A percentile compares a stretch with the other conserved stretches of the same genome.
Conservation (phyloP, 257 asterid species). For the Anisodus acutangulus region DNA sequence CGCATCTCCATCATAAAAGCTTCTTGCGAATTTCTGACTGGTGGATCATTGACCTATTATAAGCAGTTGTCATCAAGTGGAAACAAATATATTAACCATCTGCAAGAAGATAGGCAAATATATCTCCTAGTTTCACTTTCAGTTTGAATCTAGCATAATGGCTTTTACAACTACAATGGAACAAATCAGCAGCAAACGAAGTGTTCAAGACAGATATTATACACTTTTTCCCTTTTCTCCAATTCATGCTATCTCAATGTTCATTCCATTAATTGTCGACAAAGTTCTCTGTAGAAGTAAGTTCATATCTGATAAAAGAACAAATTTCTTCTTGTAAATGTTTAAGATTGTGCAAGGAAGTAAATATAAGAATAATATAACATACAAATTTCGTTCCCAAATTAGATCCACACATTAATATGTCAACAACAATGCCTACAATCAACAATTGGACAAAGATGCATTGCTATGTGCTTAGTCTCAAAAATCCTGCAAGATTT, state of each 20-base stretch:
- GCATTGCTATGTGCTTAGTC: not conserved
- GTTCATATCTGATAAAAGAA: not conserved
- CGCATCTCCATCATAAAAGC: slow-evolving; percentile 97
- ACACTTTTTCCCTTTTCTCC: not conserved
- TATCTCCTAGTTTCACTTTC: slow-evolving; percentile 6
- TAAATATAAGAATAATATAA: not conserved
- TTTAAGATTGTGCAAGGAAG: not conserved
- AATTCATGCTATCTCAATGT: not conserved
- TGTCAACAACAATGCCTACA: not conserved
- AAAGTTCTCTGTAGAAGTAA: not conserved
- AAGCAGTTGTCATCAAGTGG: not conserved
- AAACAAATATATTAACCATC: not conserved
- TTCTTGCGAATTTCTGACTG: slow-evolving; percentile 85
- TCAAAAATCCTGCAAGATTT: not conserved
- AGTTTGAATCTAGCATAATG: not conserved
- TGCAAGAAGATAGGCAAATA: not conserved
- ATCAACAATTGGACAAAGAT: not conserved
- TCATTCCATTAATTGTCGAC: not conserved
- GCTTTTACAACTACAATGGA: not conserved
- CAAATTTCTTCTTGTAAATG: not conserved
- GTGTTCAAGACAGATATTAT: not conserved
- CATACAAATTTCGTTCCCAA: not conserved
- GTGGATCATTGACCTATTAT: slow-evolving; percentile 56
- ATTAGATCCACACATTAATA: not conserved
- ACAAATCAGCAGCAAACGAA: not conserved